Evolutionary conservation across 2,329 filamentous ascomycete genomes (phyloP), one percentile per base, ranked within the genome.

Genomic region (Venturia oleaginea): DNA sequence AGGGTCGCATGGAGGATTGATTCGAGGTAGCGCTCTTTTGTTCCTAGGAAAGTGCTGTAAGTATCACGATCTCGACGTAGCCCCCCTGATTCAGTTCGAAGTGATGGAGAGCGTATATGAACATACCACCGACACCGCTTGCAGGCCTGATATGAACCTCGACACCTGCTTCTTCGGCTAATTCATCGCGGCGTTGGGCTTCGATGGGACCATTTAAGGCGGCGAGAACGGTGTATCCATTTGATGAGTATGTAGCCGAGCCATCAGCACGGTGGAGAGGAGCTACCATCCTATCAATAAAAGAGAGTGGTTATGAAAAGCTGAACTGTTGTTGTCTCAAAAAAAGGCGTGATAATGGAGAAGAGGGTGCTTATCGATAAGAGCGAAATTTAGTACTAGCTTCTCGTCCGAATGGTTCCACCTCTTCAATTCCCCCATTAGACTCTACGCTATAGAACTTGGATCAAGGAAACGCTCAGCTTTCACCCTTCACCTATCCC

Each of bases 141-240:
- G 89, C 88, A 60, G 93, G 93, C 74, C 94, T 86, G 68, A 99
- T 85, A 73, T 93, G 86, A 65, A 99, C 90, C 76, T 97, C 94
- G 68, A 99, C 81, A 61, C 88, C 85, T 34, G 93, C 91, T 78
- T 97, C 92, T 76, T 96, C 92, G 8, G 94, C 89, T 69, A 94
- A 85, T 75, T 97, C 91, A 73, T 99, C 93, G 71, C 91, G 86
- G 71, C 92, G 85, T 70, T 87, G 86, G 19, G 93, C 91, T 78
- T 99, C 94, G 69, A 97, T 85, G 19, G 94, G 94, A 0, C 93
- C 94, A 76, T 96, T 97, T 69, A 96, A 91, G 17, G 91, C 88
- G 64, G 89, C 90, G 63, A 95, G 84, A 68, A 97, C 84, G 55
- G 87, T 88, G 76, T 92, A 96, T 60, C 91, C 90, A 65, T 85